phyloP scores from a whole-genome alignment of 106 monocot genomes.

The Allium cepa region DNA sequence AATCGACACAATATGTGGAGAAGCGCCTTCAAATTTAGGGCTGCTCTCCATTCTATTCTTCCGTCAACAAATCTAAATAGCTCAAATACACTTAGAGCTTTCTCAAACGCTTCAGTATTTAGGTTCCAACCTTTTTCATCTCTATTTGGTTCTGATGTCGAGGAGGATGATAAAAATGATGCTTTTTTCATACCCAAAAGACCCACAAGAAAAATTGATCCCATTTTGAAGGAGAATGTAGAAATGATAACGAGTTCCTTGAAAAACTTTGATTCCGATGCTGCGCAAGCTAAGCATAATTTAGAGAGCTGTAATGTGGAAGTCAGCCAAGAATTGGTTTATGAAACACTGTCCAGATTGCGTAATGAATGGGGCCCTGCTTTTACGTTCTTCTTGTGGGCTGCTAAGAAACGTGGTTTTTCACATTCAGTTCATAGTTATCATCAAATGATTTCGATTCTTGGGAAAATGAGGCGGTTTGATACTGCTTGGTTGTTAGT shows the following conservation, averaged over 20 bases:
- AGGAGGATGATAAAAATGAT: not conserved
- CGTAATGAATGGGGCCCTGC: slow-evolving; percentile 80
- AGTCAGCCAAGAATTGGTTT: slow-evolving; percentile 45
- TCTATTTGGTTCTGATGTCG: not conserved
- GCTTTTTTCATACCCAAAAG: not conserved
- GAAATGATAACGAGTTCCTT: slow-evolving; percentile 23
- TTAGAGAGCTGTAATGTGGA: slow-evolving; percentile 44
- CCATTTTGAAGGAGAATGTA: slow-evolving; percentile 15
- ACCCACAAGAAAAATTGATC: slow-evolving; percentile 3
- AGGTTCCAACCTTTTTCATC: too few species aligned
- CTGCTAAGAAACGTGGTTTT: slow-evolving; percentile 37
- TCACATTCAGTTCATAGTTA: slow-evolving; percentile 42
- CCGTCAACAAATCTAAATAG: too few species aligned
- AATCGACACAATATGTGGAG: too few species aligned
- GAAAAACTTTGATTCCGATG: slow-evolving; percentile 16
- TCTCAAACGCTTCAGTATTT: too few species aligned
- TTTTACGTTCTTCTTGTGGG: slow-evolving; percentile 91
- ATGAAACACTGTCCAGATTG: slow-evolving; percentile 53
- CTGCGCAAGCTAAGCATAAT: slow-evolving; percentile 32
- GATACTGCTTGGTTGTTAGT: slow-evolving; percentile 84
- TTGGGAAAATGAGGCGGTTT: slow-evolving; percentile 65
- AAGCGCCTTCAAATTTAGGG: too few species aligned
- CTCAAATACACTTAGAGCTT: too few species aligned
- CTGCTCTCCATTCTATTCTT: too few species aligned
- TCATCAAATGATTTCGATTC: slow-evolving; percentile 80